These are phyloP conservation scores for Cicer cuneatum DNA, from an alignment of 306 rosid species.

Conservation along the genomic window DNA sequence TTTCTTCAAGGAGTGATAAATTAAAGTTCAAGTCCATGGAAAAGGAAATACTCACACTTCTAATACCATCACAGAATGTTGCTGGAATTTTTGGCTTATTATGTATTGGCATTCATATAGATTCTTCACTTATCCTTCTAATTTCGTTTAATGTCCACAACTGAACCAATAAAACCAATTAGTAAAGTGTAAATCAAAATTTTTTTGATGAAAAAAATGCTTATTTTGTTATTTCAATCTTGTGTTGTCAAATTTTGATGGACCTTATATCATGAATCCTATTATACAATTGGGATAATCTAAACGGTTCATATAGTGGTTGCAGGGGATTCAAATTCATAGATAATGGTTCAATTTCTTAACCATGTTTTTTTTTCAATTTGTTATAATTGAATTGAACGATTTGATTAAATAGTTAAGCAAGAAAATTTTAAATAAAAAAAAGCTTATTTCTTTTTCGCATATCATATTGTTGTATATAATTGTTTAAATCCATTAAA, in stretches of 20 bases:
- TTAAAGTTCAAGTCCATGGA: conserved; percentile 23
- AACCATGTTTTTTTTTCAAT: too few species aligned
- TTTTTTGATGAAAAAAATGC: background rate
- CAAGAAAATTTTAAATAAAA: too few species aligned
- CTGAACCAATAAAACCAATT: background rate
- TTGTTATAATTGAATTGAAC: too few species aligned
- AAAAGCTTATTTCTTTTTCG: too few species aligned
- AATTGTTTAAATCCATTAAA: too few species aligned
- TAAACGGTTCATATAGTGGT: too few species aligned
- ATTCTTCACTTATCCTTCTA: background rate
- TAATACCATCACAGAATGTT: background rate
- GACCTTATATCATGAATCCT: background rate
- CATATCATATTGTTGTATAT: too few species aligned
- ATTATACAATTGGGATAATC: too few species aligned
- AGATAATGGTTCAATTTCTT: too few species aligned
- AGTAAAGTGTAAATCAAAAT: conserved; percentile 21
- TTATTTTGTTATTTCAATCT: background rate
- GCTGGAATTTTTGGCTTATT: conserved; percentile 38
- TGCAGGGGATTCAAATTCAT: too few species aligned
- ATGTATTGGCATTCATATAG: background rate
- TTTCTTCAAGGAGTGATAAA: conserved; percentile 22
- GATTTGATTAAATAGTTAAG: too few species aligned
- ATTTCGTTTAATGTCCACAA: conserved; percentile 10
- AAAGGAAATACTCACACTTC: conserved; percentile 23
- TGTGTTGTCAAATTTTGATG: background rate